Conservation (phyloP, 31 red algal genomes). For the Porphyra umbilicalis region DNA sequence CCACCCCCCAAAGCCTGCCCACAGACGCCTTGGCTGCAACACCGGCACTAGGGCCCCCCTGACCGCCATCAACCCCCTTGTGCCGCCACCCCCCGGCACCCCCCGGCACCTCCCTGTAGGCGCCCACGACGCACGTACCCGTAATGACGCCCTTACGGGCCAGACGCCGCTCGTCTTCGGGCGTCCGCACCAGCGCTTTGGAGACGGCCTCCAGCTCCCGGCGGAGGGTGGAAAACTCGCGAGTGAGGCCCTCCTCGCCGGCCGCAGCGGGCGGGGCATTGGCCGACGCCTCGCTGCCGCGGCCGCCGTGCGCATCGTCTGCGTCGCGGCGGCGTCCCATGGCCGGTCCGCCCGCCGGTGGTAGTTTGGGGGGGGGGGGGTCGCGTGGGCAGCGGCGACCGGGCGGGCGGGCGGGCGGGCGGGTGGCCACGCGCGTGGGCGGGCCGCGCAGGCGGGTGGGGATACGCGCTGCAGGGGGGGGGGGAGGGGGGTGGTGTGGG, state of each 20-base stretch:
- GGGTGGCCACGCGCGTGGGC: not conserved
- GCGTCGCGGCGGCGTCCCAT: not conserved
- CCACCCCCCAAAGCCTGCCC: too few species aligned
- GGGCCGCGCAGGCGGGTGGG: too few species aligned
- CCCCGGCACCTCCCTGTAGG: too few species aligned
- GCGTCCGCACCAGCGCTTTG: not conserved
- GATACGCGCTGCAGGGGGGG: not conserved
- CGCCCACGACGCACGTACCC: too few species aligned
- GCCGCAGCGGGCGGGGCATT: not conserved
- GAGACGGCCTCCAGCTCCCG: not conserved
- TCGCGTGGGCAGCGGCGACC: not conserved
- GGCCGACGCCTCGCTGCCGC: not conserved
- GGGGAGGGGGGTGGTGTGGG: not conserved
- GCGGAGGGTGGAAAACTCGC: not conserved
- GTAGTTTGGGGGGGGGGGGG: not conserved
- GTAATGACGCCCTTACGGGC: not conserved
- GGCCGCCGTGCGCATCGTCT: not conserved
- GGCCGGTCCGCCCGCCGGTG: not conserved
- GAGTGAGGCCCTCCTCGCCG: not conserved
- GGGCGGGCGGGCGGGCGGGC: not conserved
- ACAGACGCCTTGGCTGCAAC: too few species aligned
- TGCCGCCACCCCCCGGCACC: not conserved
- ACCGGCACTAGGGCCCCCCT: too few species aligned
- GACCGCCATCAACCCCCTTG: too few species aligned
- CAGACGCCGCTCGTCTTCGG: not conserved